A percentile compares a stretch with the other conserved stretches of the same genome.
These are phyloP conservation scores for Claviceps capensis DNA, from an alignment of 2,329 filamentous ascomycete genomes.

Conservation along the genomic window DNA sequence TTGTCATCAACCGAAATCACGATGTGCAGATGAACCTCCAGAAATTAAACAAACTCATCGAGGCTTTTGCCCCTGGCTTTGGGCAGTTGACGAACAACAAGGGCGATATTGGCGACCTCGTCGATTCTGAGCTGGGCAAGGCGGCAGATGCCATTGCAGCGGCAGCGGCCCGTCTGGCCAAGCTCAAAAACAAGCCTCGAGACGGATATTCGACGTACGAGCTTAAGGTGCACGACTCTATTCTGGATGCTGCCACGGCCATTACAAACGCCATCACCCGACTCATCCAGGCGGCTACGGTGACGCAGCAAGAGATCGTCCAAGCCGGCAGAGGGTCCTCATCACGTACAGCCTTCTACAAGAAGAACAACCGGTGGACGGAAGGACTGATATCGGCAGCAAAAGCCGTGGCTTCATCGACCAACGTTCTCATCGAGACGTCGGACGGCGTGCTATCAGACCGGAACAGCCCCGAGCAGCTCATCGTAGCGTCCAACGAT, in stretches of 20 bases:
- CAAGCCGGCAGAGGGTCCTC: constrained; percentile 79
- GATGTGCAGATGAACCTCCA: constrained; percentile 92
- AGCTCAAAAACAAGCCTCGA: constrained; percentile 90
- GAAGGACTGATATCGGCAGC: constrained; percentile 94
- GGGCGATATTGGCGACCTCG: constrained; percentile 83
- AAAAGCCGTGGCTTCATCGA: constrained; percentile 87
- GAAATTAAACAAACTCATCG: constrained; percentile 83
- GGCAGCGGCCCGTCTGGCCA: constrained; percentile 75
- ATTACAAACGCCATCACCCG: constrained; percentile 89
- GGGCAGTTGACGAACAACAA: constrained; percentile 64
- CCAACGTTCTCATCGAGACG: constrained; percentile 94
- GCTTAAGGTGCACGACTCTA: constrained; percentile 88
- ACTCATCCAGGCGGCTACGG: constrained; percentile 87
- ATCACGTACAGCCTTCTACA: constrained; percentile 90
- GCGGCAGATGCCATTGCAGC: constrained; percentile 92
- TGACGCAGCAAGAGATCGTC: constrained; percentile 91
- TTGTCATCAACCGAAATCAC: constrained; percentile 94
- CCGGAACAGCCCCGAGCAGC: constrained; percentile 87
- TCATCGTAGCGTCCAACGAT: constrained; percentile 95
- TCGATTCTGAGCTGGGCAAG: constrained; percentile 83
- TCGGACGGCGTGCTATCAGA: constrained; percentile 88
- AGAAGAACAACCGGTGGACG: constrained; percentile 99
- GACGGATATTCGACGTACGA: constrained; percentile 95
- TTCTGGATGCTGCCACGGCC: constrained; percentile 81
- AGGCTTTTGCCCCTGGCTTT: constrained; percentile 79